Evolutionary conservation across 2,329 filamentous ascomycete genomes (phyloP), one percentile per base, ranked within the genome.

Genomic region (Ilyonectria robusta): DNA sequence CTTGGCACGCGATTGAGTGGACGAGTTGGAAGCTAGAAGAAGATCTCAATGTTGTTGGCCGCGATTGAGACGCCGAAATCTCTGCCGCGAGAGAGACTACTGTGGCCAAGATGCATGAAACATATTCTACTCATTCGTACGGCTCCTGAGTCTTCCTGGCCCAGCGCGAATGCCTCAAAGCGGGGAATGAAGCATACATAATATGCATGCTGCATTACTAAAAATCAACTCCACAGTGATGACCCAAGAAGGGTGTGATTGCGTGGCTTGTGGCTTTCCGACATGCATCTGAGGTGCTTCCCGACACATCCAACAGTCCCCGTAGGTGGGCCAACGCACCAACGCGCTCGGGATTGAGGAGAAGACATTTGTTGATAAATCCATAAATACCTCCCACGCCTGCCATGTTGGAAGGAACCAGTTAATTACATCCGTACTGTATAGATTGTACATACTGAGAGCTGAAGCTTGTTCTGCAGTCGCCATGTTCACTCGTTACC

Each of bases 321-420:
- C 50, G 44, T 62, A 44, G 21, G 33, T 17, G 37, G 33, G 19
- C 54, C 59, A 40, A 62, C 23, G 23, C 42, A 19, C 46, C 31
- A 56, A 47, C 42, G 13, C 33, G 15, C 11, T 35, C 19, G 4
- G 17, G 19, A 17, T 53, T 11, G 9, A 21, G 35, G 10, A 35
- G 50, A 53, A 35, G 6, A 35, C 10, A 3, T n/a, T 33, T 33
- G 10, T n/a, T 35, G 33, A n/a, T 13, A n/a, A 15, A 9, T 29
- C 35, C 37, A 62, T 62, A 62, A 62, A 62, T 62, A 56, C 21
- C 37, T 29, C 31, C 23, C 26, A 31, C 9, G 35, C 11, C 51
- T 56, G 29, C 21, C 53, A 8, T 33, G 9, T 4, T 53, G n/a
- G n/a, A 53, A 13, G 37, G 6, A 15, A 8, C 29, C 29, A 15